A percentile compares a stretch with the other conserved stretches of the same genome.
These are phyloP conservation scores for Camellia oleifera DNA, from an alignment of 179 eudicot species.

Conservation along the genomic window DNA sequence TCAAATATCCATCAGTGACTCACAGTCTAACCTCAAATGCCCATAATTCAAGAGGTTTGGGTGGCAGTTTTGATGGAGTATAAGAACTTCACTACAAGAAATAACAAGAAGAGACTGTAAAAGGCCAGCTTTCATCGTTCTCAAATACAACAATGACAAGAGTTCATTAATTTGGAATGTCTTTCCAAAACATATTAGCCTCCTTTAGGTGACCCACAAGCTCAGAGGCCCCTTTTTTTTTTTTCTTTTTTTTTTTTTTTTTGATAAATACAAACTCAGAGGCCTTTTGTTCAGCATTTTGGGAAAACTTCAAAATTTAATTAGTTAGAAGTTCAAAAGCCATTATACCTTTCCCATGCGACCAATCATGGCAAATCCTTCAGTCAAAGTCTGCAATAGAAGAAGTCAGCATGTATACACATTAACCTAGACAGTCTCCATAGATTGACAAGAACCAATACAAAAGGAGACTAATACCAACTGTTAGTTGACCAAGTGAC, in stretches of 20 bases:
- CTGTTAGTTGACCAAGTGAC: conserved; percentile 90
- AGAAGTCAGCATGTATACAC: conserved; percentile 14
- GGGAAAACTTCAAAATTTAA: neutral
- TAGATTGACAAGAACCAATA: conserved; percentile 1
- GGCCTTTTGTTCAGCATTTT: neutral
- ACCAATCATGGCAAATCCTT: conserved; percentile 97
- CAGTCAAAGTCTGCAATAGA: conserved; percentile 73
- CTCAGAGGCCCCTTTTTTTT: too few relatives aligned
- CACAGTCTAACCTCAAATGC: conserved; percentile 76
- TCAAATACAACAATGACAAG: neutral
- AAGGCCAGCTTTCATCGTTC: conserved; percentile 15
- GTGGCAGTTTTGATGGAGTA: conserved; percentile 83
- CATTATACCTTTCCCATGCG: conserved; percentile 75
- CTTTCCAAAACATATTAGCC: neutral
- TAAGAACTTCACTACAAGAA: conserved; percentile 64
- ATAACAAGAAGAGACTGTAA: neutral
- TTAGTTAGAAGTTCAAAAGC: neutral
- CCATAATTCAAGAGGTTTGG: conserved; percentile 87
- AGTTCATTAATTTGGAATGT: neutral
- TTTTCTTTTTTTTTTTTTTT: neutral
- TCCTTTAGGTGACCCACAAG: neutral
- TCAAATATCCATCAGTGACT: neutral
- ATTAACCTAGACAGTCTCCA: neutral
- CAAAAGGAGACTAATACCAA: conserved; percentile 30
- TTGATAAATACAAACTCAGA: too few relatives aligned